Evolutionary conservation across 768 basidiomycete genomes (phyloP).

Genomic region (Pleurotus eryngii): DNA sequence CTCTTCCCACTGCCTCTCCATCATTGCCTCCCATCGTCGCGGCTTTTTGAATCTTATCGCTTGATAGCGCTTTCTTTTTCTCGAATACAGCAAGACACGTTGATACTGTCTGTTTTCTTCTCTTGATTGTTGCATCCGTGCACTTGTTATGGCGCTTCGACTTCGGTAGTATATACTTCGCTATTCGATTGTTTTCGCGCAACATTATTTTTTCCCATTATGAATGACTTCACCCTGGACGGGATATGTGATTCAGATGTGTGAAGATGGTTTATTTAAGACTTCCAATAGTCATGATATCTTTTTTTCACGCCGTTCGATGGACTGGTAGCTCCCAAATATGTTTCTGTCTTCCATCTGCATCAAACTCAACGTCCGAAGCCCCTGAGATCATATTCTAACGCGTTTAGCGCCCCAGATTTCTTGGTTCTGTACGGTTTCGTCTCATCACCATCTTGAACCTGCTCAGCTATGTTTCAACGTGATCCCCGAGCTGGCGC

Average conservation of each 20-base stretch:
- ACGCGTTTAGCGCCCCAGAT: neutral
- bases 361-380: neutral
- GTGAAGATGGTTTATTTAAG: neutral
- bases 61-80: conserved; percentile 1
- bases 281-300: conserved; percentile 1
- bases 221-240: neutral
- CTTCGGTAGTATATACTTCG: neutral
- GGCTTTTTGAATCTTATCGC: neutral
- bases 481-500: conserved; percentile 89
- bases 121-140: conserved; percentile 1
- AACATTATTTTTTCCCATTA: neutral
- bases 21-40: neutral
- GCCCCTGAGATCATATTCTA: conserved; percentile 3
- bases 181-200: neutral
- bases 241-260: no score
- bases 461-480: conserved; percentile 64
- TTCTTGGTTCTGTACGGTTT: conserved; percentile 1
- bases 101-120: neutral
- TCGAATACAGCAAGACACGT: neutral
- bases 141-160: neutral
- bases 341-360: neutral
- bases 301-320: neutral
- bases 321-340: neutral
- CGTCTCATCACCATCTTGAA: conserved; percentile 5
- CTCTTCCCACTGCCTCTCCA: neutral